Evolutionary conservation across 2,329 filamentous ascomycete species (phyloP), one percentile per base, ranked within the genome.

Genomic region (Penicillium janthinellum): DNA sequence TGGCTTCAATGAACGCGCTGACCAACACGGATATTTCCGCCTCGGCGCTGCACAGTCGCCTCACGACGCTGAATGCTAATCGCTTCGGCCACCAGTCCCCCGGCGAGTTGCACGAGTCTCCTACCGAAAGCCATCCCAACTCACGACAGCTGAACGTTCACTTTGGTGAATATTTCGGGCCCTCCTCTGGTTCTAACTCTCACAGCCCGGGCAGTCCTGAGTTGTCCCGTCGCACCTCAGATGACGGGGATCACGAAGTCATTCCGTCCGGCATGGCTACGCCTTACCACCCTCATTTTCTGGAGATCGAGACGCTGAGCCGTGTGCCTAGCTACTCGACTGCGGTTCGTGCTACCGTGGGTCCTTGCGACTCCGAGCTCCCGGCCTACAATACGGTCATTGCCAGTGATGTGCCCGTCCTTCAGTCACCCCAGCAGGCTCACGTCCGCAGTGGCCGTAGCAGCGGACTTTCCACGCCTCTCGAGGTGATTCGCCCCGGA

Each of bases 281-380:
- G 0, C 78, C 77, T 8, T 71, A 71, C 61, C 73, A 75, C 49
- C 73, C 73, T 12, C 77, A 79, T 60, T 81, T 82, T 50, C 78
- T 82, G 17, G 86, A 90, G 63, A 77, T 91, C 65, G 83, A 84
- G 50, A 84, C 87, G 64, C 78, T 92, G 44, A 89, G 83, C 72
- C 89, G 89, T 64, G 90, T 93, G 2, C 90, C 90, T 1, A 92
- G 90, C 58, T 93, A 93, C 72, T 84, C 84, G 15, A 92, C 90
- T 1, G 90, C 90, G 0, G 85, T 92, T 28, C 86, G 85, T 63
- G 85, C 87, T 0, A 85, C 87, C 5, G 84, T 86, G 15, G 82
- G 84, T 37, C 80, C 81, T 6, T 81, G 82, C 22, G 80, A 81
- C 35, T 73, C 78, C 5, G 75, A 75, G 12, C 81, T 91, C 5